Conservation (phyloP, 176 grass and related monocot genomes). For the Phoenix roebelenii region DNA sequence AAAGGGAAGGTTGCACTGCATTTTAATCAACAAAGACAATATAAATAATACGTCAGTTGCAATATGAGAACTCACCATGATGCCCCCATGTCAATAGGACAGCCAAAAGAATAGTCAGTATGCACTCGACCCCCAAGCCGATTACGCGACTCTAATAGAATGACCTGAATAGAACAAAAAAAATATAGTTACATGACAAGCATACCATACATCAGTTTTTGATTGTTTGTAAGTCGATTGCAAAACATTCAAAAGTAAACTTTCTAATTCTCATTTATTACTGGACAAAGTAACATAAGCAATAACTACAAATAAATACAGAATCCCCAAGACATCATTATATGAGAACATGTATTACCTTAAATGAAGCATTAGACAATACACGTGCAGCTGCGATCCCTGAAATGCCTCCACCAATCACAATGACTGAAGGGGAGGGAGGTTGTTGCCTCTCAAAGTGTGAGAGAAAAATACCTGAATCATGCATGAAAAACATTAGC, state of each 20-base stretch:
- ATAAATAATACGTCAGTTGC: too few species aligned
- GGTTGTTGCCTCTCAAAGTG: constrained; percentile 62
- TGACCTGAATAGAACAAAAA: constrained; percentile 33
- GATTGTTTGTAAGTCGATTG: too few species aligned
- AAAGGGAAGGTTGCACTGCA: constrained; percentile 17
- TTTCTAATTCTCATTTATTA: too few species aligned
- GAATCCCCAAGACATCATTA: too few species aligned
- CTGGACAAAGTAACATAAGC: too few species aligned
- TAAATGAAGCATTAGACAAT: constrained; percentile 80
- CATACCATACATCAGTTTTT: not conserved
- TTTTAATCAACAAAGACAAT: constrained; percentile 18
- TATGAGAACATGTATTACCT: constrained; percentile 24
- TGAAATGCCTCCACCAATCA: constrained; percentile 95
- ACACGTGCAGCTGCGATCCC: constrained; percentile 76
- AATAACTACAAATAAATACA: too few species aligned
- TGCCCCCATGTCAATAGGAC: too few species aligned
- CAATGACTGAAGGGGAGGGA: constrained; percentile 72
- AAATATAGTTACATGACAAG: not conserved
- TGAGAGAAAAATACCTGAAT: constrained; percentile 57
- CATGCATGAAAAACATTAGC: not conserved
- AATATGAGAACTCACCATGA: not conserved
- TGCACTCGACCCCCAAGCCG: constrained; percentile 4
- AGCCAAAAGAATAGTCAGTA: too few species aligned
- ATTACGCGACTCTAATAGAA: constrained; percentile 71
- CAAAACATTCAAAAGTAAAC: too few species aligned